Evolutionary conservation across 139 green algal species (phyloP), one percentile per base, ranked within the genome.

Genomic region (Micractinium sp.): DNA sequence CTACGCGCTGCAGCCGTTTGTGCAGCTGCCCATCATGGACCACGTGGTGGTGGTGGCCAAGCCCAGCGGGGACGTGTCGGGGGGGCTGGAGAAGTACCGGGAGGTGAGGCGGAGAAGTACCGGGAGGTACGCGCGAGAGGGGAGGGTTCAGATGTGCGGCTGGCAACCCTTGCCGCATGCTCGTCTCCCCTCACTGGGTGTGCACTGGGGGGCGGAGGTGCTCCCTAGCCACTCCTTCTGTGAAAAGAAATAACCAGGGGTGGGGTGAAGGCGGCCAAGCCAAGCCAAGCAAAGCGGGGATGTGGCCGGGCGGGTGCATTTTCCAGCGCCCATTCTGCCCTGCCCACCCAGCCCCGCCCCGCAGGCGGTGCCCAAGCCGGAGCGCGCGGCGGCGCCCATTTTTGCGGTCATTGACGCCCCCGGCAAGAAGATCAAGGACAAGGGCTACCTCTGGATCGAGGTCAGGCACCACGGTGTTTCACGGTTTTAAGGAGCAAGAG

Each of bases 361-460:
- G 76, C 82, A 89, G 39, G 36, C 81, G 5, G 67, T 86, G 31
- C 22, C 90, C 61, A 93, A 93, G 75, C n/a, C 71, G 3, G 53
- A 89, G 56, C 81, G 90, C 2, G 63, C 74, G 16, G 81, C 39
- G 60, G 88, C 87, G 31, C 90, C 90, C 39, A 91, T 93, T 47
- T 75, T 93, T 36, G 88, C 90, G 4, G 83, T 93, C 5, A 74
- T 93, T 23, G 90, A 93, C 33, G 36, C 71, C 3, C 75, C 87
- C 18, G 83, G 63, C 87, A 88, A 87, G 39, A n/a, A 67, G 38
- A 53, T 85, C 39, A 83, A 92, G 67, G 83, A 91, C 74, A 93
- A 92, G 61, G 81, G 86, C 29, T 90, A 90, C 86, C 38, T 88
- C 2, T 90, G 87, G 87, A 87, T 85, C 15, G 87, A 74, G 75